Conservation (phyloP, 148 eudicot species). For the Chenopodium quinoa region DNA sequence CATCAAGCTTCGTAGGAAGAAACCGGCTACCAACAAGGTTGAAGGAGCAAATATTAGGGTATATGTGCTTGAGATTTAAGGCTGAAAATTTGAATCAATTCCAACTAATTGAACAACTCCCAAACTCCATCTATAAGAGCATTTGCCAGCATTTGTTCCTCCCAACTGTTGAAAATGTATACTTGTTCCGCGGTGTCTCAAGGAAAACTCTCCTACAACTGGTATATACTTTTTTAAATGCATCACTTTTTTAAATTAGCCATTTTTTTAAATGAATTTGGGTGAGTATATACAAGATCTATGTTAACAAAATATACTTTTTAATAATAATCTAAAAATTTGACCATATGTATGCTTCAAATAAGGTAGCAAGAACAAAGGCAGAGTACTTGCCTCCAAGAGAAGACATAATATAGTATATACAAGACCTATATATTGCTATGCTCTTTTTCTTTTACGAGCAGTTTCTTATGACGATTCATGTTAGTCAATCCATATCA, state of each 20-base stretch:
- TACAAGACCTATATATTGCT: too few relatives aligned
- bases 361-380: conserved; percentile 70
- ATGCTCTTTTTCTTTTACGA: too few relatives aligned
- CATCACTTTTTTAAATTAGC: too few relatives aligned
- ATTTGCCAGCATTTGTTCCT: conserved; percentile 70
- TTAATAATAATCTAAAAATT: neutral
- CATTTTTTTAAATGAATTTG: too few relatives aligned
- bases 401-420: conserved; percentile 58
- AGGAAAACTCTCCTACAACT: conserved; percentile 56
- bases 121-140: conserved; percentile 63
- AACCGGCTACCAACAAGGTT: conserved; percentile 70
- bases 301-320: too few relatives aligned
- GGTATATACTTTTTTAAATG: conserved; percentile 31
- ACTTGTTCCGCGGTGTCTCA: conserved; percentile 65
- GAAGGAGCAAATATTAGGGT: conserved; percentile 73
- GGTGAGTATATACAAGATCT: too few relatives aligned
- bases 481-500: too few relatives aligned
- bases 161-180: conserved; percentile 58
- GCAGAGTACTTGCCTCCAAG: conserved; percentile 86
- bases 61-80: conserved; percentile 86
- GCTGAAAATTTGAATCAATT: conserved; percentile 88
- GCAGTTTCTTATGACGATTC: too few relatives aligned
- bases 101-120: conserved; percentile 69
- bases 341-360: neutral
- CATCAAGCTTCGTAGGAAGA: conserved; percentile 65